phyloP scores from a whole-genome alignment of 1,139 yeast species.

The Scheffersomyces segobiensis region DNA sequence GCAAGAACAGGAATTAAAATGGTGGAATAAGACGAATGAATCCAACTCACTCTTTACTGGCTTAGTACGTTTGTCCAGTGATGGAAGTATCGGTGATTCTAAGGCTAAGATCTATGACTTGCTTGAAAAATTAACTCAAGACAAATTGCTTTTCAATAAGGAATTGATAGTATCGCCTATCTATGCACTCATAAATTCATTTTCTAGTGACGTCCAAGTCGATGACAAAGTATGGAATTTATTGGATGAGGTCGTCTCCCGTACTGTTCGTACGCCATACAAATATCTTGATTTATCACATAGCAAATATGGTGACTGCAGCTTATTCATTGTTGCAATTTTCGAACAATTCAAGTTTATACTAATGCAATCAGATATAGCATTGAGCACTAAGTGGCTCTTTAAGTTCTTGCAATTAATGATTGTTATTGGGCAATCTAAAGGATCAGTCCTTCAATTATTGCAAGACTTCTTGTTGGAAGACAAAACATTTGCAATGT shows the following conservation, averaged over 20 bases:
- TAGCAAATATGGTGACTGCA: conserved; percentile 37
- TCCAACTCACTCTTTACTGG: conserved; percentile 59
- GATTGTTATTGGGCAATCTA: conserved; percentile 56
- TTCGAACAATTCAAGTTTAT: conserved; percentile 73
- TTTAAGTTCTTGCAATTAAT: conserved; percentile 43
- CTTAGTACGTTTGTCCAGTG: conserved; percentile 49
- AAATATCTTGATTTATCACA: conserved; percentile 74
- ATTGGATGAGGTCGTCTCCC: conserved; percentile 71
- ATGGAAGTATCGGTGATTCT: conserved; percentile 28
- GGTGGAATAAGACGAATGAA: conserved; percentile 64
- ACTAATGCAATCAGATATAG: conserved; percentile 21
- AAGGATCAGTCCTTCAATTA: conserved; percentile 26
- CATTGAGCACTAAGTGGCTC: conserved; percentile 47
- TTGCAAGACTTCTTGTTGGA: conserved; percentile 20
- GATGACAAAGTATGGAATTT: conserved; percentile 46
- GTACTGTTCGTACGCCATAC: conserved; percentile 74
- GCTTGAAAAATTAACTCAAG: conserved; percentile 22
- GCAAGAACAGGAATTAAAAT: conserved; percentile 40
- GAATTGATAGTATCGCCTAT: conserved; percentile 47
- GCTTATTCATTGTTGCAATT: conserved; percentile 68
- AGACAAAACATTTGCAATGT: conserved; percentile 5
- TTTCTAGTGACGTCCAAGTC: conserved; percentile 17
- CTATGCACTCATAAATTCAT: conserved; percentile 40
- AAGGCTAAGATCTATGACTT: conserved; percentile 30
- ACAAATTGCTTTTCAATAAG: conserved; percentile 45